Conservation (phyloP, 2,329 filamentous ascomycete species). For the Xylaria sp. region DNA sequence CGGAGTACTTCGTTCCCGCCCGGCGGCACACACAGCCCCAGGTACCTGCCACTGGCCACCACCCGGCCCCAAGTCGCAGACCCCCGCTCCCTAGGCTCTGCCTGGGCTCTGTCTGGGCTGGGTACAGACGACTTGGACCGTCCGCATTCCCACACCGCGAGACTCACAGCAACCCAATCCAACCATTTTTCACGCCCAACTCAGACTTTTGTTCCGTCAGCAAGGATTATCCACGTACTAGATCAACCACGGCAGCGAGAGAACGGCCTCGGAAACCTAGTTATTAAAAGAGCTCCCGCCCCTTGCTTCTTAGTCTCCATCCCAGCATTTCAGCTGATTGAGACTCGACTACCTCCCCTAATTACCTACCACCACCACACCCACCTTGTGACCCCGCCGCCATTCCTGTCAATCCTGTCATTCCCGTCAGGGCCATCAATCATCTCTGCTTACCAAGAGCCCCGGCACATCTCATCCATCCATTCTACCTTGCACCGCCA, state of each 20-base stretch:
- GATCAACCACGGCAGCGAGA: constrained; percentile 10
- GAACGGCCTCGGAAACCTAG: constrained; percentile 9
- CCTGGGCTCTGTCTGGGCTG: constrained; percentile 11
- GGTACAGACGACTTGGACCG: constrained; percentile 21
- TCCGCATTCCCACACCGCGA: constrained; percentile 34
- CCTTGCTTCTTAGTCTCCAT: constrained; percentile 9
- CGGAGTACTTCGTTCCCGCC: too few relatives aligned
- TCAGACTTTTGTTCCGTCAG: constrained; percentile 24
- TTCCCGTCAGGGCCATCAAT: constrained; percentile 2
- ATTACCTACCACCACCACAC: neutral
- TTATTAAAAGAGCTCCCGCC: constrained; percentile 11
- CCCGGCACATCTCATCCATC: constrained; percentile 3
- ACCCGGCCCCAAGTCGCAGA: constrained; percentile 8
- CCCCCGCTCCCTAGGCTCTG: constrained; percentile 27
- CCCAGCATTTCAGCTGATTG: constrained; percentile 25
- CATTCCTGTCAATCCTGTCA: neutral
- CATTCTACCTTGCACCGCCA: constrained; percentile 3
- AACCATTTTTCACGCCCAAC: constrained; percentile 41
- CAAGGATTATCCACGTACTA: constrained; percentile 32
- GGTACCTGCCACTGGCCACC: neutral
- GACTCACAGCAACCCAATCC: constrained; percentile 39
- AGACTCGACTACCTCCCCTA: neutral
- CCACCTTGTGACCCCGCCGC: constrained; percentile 8
- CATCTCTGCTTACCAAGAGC: constrained; percentile 1
- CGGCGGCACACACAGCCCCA: too few relatives aligned